Base-by-base conservation (phyloP, 2,329 filamentous ascomycete species). In the Aspergillus fructus region DNA sequence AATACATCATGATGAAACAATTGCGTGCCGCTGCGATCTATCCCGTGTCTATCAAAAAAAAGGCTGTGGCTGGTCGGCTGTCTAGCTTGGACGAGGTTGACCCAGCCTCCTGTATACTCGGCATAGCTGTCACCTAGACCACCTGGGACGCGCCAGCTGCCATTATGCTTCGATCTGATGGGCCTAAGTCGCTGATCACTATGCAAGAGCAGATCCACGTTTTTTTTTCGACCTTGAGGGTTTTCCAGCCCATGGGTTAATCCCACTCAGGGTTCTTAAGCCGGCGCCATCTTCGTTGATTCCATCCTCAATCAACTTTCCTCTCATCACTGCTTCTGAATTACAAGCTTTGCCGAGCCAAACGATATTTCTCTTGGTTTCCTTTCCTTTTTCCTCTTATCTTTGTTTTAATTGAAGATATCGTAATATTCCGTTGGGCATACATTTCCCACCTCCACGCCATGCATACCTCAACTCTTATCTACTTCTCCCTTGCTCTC, bases 391-490 rank as follows among this genome's bases (percentile, higher is more conserved):
- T 34, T 3, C 27, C 27, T 33, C 40, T 6, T 43, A 2, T 34
- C 24, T 49, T 15, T 21, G 17, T 40, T 45, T 34, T 30, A 11
- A 30, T 30, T 4, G 27, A 30, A 30, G 27, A 30, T 11, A 30
- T 30, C n/a, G 27, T 48, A 15, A 45, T 60, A 59, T 45, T 15
- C 49, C 49, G 51, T 40, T 49, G 30, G 17, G 40, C 40, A 50
- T 23, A 46, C 24, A 46, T 45, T 46, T 55, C 46, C 52, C 23
- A 17, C 57, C 41, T 47, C 37, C 15, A 11, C 7, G 67, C 47
- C 21, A 74, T 74, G 72, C 66, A 68, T 62, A 63, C 71, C 64
- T 64, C 64, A 17, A 55, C 66, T 15, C 58, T 67, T 15, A 52
- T 73, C 23, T 54, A 34, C 9, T 30, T 71, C 17, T 63, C 65